These are phyloP conservation scores for Eleusine coracana DNA, from an alignment of 176 grass and related monocot species.

Conservation along the genomic window DNA sequence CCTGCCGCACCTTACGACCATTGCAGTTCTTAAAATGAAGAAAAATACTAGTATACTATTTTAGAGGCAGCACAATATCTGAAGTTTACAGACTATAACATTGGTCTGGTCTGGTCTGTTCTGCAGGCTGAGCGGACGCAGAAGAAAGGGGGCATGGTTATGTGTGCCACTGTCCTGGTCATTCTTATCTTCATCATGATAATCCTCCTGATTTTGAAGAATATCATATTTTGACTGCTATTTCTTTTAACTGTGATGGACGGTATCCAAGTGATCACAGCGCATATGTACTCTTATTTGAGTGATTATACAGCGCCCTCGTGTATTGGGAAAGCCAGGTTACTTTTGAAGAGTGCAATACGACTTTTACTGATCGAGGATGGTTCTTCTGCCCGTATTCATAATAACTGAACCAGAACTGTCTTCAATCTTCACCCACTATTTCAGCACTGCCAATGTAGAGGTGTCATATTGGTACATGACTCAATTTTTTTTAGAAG, in stretches of 20 bases:
- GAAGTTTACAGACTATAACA: conserved; percentile 46
- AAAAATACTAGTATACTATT: conserved; percentile 2
- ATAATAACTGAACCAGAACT: conserved; percentile 36
- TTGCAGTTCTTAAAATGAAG: conserved; percentile 32
- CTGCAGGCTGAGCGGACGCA: conserved; percentile 93
- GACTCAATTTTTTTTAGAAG: conserved; percentile 1
- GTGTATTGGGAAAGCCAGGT: conserved; percentile 19
- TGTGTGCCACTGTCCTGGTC: conserved; percentile 92
- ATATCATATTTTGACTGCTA: conserved; percentile 68
- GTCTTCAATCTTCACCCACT: conserved; percentile 15
- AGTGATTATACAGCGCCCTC: conserved; percentile 29
- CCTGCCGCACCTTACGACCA: conserved; percentile 16
- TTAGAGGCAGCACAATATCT: background rate
- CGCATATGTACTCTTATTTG: conserved; percentile 31
- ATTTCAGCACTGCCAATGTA: conserved; percentile 41
- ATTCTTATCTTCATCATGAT: conserved; percentile 97
- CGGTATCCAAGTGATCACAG: conserved; percentile 16
- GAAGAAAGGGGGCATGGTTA: conserved; percentile 91
- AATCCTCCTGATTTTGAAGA: conserved; percentile 84
- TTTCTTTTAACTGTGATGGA: conserved; percentile 24
- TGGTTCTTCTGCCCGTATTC: conserved; percentile 29
- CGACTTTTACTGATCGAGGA: conserved; percentile 35
- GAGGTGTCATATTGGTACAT: conserved; percentile 45
- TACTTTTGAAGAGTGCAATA: conserved; percentile 24
- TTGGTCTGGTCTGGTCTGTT: conserved; percentile 45